These are phyloP conservation scores for Kazachstania taianensis DNA, from an alignment of 805 yeast genomes.

Conservation along the genomic window DNA sequence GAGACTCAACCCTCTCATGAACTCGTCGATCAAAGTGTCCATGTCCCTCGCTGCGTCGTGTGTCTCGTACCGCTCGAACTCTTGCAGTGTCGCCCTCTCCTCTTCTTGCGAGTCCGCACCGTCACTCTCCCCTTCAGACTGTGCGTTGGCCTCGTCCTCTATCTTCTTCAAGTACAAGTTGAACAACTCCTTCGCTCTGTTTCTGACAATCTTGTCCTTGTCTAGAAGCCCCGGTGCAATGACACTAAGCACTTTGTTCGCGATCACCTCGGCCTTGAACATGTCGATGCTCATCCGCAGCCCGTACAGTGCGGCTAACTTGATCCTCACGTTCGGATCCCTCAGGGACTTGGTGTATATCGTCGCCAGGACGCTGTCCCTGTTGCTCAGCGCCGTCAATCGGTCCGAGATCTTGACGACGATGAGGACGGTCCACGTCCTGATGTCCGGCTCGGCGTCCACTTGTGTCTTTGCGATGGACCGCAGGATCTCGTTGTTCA, in stretches of 20 bases:
- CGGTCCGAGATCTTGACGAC: slow-evolving; percentile 19
- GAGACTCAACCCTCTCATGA: slow-evolving; percentile 2
- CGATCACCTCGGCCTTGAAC: slow-evolving; percentile 65
- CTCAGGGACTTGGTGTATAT: slow-evolving; percentile 77
- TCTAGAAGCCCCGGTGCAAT: slow-evolving; percentile 80
- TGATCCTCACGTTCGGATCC: slow-evolving; percentile 67
- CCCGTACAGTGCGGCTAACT: slow-evolving; percentile 68
- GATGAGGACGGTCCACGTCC: slow-evolving; percentile 26
- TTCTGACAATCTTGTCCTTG: slow-evolving; percentile 55
- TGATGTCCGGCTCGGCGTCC: slow-evolving; percentile 21
- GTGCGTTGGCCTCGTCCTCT: slow-evolving; percentile 33
- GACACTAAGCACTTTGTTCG: slow-evolving; percentile 72
- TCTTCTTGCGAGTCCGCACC: background rate
- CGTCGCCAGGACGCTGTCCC: slow-evolving; percentile 71
- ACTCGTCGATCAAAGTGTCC: background rate
- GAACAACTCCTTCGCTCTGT: slow-evolving; percentile 60
- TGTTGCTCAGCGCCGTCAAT: slow-evolving; percentile 25
- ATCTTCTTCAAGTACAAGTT: slow-evolving; percentile 50
- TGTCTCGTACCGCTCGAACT: background rate
- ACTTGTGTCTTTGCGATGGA: slow-evolving; percentile 51
- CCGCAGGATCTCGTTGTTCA: slow-evolving; percentile 77
- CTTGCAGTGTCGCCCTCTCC: background rate
- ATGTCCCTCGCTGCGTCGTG: background rate
- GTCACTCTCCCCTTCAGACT: background rate
- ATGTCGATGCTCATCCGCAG: slow-evolving; percentile 52